Base-by-base conservation (phyloP, 306 rosid species). In the Potentilla sterilis region DNA sequence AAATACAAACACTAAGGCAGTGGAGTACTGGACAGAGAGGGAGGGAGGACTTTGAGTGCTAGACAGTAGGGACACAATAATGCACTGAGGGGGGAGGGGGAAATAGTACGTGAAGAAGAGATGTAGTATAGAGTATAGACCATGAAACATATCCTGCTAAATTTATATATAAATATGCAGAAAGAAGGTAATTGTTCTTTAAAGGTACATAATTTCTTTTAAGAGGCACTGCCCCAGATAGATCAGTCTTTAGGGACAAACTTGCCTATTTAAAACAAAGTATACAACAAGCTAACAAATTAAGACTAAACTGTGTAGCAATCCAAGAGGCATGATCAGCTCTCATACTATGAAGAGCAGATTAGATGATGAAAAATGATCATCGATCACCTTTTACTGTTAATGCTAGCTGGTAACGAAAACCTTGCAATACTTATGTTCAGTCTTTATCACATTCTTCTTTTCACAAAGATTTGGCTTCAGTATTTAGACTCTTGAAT, bases 321-420 rank as follows among this genome's bases (percentile, higher is more conserved):
- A 55, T 7, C 34, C 13, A 48, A 15, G 2, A 48, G 19, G 19
- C 61, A 55, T 14, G 37, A 42, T n/a, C 12, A 67, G 12, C 71
- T 21, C 16, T 35, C 38, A 37, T 6, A 64, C 11, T 35, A 3
- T 64, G 11, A 63, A 37, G 11, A 1, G 59, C 59, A 52, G 19
- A 8, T 19, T n/a, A 41, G 70, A 34, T 66, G 18, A 66, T 41
- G 70, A 67, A 41, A 67, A 67, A 67, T 67, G 51, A 21, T 41
- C 9, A n/a, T 3, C 4, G 28, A 28, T 28, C 28, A 11, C 51
- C 51, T 46, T 46, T 46, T 0, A 46, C 51, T 13, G 15, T 4
- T 11, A 6, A 13, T 46, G 51, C 18, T 46, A 46, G 51, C 51
- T 4, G 51, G 51, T 46, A 12, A 46, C 1, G 12, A 9, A 46